Base-by-base conservation (phyloP, 2,329 filamentous ascomycete genomes). In the Colletotrichum liaoningense region DNA sequence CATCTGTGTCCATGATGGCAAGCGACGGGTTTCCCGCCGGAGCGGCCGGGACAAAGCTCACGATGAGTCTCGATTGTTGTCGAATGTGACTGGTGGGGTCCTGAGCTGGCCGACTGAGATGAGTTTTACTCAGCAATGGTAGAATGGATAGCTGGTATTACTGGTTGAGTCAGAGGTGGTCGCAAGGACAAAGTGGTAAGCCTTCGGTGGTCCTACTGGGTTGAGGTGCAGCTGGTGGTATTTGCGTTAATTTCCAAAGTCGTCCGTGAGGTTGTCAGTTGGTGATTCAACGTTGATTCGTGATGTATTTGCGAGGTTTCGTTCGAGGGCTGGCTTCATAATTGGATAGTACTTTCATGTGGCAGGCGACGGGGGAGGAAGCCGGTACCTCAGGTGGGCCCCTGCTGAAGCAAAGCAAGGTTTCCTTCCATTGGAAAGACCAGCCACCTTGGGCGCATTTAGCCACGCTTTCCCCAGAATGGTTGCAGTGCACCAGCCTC, bases 11-110 rank as follows among this genome's bases (percentile, higher is more conserved):
- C 69, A 72, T 74, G 63, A 9, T 73, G 60, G 46, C 24, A 12
- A 14, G 66, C 46, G 56, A 70, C 70, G 70, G 67, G 6, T 65
- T n/a, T 55, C 57, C 70, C 70, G 70, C 58, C 70, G 33, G 38
- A 38, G 59, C 58, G 59, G 52, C 69, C 69, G 58, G 59, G 52
- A 46, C 49, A 11, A 30, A 42, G 69, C 69, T 35, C 46, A 49
- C 38, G 35, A 54, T 28, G 26, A 9, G 33, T 14, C 59, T 57
- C 52, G 35, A 57, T 68, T 38, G 11, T 46, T 72, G n/a, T 19
- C 54, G 57, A 72, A 16, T 19, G 58, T 64, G 54, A 30, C 49
- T 22, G 33, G 54, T 64, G 63, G 22, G 30, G 60, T 38, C 54
- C 5, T 55, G 28, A 33, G 22, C 19, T 63, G 64, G 35, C 38